A percentile compares a stretch with the other conserved stretches of the same genome.
These are phyloP conservation scores for Apiospora aurea DNA, from an alignment of 2,329 filamentous ascomycete species.

Conservation along the genomic window DNA sequence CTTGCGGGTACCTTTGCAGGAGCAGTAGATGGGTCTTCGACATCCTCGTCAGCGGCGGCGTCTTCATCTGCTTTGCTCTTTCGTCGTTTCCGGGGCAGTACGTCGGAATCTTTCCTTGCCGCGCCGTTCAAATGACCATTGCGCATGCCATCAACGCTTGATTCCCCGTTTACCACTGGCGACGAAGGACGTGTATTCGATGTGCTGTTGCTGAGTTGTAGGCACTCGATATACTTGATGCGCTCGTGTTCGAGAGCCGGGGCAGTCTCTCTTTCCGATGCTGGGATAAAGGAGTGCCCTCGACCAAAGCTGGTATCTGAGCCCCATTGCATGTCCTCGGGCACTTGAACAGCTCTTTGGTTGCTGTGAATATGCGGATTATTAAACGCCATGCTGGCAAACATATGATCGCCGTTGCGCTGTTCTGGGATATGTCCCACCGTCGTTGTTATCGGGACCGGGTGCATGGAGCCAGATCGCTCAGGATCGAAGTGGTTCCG, in stretches of 20 bases:
- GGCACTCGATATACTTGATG: slow-evolving; percentile 62
- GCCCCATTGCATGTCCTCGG: slow-evolving; percentile 67
- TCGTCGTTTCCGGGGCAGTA: slow-evolving; percentile 58
- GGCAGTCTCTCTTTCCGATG: slow-evolving; percentile 61
- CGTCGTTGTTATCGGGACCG: slow-evolving; percentile 28
- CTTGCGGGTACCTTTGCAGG: slow-evolving; percentile 44
- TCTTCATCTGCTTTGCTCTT: slow-evolving; percentile 62
- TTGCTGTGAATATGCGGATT: slow-evolving; percentile 31
- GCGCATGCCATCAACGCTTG: slow-evolving; percentile 36
- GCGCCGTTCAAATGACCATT: slow-evolving; percentile 35
- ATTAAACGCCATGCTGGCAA: slow-evolving; percentile 52
- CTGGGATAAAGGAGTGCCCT: slow-evolving; percentile 65
- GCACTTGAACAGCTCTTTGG: slow-evolving; percentile 44
- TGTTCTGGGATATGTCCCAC: slow-evolving; percentile 30
- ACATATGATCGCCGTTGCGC: slow-evolving; percentile 45
- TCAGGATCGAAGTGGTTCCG: slow-evolving; percentile 31
- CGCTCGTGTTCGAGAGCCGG: slow-evolving; percentile 64
- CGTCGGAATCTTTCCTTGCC: slow-evolving; percentile 48
- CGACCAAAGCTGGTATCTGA: slow-evolving; percentile 70
- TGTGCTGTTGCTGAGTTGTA: slow-evolving; percentile 64
- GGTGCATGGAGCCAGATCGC: slow-evolving; percentile 35
- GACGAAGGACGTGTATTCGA: slow-evolving; percentile 66
- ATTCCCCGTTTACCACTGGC: slow-evolving; percentile 48
- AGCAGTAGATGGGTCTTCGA: slow-evolving; percentile 42
- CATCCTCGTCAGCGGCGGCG: slow-evolving; percentile 49